Base-by-base conservation (phyloP, 2,329 filamentous ascomycete species). In the Lasiodiplodia hormozganensis region DNA sequence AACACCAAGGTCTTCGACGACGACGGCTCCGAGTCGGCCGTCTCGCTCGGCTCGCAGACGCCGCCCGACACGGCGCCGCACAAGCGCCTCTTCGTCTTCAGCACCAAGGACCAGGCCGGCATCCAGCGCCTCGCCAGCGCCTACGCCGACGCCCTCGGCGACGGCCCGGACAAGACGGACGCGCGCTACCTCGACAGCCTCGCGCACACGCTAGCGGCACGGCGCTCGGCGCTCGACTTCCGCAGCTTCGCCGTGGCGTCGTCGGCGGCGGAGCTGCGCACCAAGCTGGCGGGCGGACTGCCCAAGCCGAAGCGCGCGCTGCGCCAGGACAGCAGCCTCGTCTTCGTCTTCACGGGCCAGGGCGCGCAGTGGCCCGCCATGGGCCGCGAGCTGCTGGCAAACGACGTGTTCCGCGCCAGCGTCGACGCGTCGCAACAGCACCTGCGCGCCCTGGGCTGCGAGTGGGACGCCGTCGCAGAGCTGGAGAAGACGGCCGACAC, bases 301-400 rank as follows among this genome's bases (percentile, higher is more conserved):
- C 52, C 36, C 47, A 31, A 28, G 31, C 64, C 28, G 51, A 40
- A 40, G 8, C 31, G 64, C 6, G 47, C 62, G 3, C 38, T 40
- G 38, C 25, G 25, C 14, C 49, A 5, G 4, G 36, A 14, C 71
- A 66, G 8, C 64, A 67, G 62, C 14, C 36, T 80, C 10, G 74
- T 70, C 11, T 79, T 79, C 60, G 72, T 80, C 18, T 81, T 81
- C 65, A 80, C 78, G 2, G 79, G 79, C 0, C 79, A 81, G 62
- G 79, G 79, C 6, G 79, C 56, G 52, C 43, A 31, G 56, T 36
- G 69, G 66, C 28, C 47, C 49, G 25, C 38, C 51, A 40, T 62
- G 67, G n/a, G 34, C 4, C 1, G 31, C 40, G 34, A 57, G 23
- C 38, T 72, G 16, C 6, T 28, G 3, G 11, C 2, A 31, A 66